phyloP scores from a whole-genome alignment of 1,139 yeast genomes.

The Pichia cactophila region DNA sequence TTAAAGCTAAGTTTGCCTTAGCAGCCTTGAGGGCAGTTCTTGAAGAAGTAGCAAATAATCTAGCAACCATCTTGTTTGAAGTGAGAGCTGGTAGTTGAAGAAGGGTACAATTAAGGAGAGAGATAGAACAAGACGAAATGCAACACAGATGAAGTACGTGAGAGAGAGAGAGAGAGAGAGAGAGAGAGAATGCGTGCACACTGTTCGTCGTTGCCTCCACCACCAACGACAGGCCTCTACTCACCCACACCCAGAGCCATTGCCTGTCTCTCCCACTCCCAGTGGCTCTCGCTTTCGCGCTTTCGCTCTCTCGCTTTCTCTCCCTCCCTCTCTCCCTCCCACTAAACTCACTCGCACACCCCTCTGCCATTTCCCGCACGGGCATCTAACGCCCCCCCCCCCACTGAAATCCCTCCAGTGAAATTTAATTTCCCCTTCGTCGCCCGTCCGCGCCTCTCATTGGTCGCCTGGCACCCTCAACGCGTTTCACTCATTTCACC shows the following conservation, averaged over 20 bases:
- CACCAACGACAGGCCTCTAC: neutral
- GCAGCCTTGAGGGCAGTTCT: slow-evolving; percentile 89
- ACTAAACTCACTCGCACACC: neutral
- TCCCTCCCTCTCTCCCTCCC: neutral
- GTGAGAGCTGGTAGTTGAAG: slow-evolving; percentile 12
- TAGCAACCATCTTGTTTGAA: slow-evolving; percentile 38
- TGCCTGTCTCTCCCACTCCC: neutral
- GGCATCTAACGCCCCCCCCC: neutral
- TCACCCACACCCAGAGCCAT: too few species aligned
- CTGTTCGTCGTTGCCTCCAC: neutral
- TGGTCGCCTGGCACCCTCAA: too few species aligned
- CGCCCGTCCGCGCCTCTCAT: too few species aligned
- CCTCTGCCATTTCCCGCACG: neutral
- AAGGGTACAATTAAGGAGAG: neutral
- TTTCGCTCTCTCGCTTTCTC: neutral
- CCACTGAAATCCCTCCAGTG: neutral
- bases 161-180: neutral
- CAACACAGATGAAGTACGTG: neutral
- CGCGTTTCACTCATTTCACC: too few species aligned
- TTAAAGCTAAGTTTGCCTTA: slow-evolving; percentile 68
- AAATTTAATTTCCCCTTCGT: neutral
- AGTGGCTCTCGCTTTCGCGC: neutral
- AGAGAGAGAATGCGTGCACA: neutral
- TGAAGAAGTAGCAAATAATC: slow-evolving; percentile 84
- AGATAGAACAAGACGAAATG: neutral